These are phyloP conservation scores for Durio zibethinus DNA, from an alignment of 345 rosid species.

Conservation along the genomic window DNA sequence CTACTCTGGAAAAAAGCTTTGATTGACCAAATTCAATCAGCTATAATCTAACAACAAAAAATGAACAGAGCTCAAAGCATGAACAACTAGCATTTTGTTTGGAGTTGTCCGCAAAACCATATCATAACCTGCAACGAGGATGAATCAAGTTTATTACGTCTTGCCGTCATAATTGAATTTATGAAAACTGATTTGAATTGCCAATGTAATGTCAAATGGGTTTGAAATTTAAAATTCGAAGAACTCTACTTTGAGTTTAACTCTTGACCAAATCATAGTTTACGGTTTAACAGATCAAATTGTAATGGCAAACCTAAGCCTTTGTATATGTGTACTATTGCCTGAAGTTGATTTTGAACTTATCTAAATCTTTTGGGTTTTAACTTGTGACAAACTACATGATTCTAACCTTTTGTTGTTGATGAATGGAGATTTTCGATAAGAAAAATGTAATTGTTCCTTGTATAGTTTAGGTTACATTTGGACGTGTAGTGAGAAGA, in stretches of 20 bases:
- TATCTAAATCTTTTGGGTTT: too few species aligned
- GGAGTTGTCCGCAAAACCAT: not conserved
- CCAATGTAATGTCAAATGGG: not conserved
- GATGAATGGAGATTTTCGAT: constrained; percentile 1
- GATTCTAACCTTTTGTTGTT: not conserved
- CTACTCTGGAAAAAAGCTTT: not conserved
- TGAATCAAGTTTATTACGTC: not conserved
- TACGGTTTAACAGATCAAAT: not conserved
- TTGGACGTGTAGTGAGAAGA: too few species aligned
- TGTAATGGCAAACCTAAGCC: not conserved
- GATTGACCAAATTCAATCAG: not conserved
- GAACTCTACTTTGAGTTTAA: not conserved
- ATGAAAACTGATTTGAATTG: not conserved
- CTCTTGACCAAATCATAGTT: not conserved
- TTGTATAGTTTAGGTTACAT: too few species aligned
- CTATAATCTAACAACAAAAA: not conserved
- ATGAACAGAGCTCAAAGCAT: not conserved
- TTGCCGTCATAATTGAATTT: not conserved
- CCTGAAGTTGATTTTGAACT: not conserved
- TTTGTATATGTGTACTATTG: too few species aligned
- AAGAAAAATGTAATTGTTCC: too few species aligned
- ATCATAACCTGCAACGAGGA: not conserved
- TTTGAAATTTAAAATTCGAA: not conserved
- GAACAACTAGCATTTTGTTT: not conserved
- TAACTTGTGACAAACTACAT: too few species aligned